A percentile compares a stretch with the other conserved stretches of the same genome.
These are phyloP conservation scores for Quercus ilex DNA, from an alignment of 306 rosid genomes.

Conservation along the genomic window DNA sequence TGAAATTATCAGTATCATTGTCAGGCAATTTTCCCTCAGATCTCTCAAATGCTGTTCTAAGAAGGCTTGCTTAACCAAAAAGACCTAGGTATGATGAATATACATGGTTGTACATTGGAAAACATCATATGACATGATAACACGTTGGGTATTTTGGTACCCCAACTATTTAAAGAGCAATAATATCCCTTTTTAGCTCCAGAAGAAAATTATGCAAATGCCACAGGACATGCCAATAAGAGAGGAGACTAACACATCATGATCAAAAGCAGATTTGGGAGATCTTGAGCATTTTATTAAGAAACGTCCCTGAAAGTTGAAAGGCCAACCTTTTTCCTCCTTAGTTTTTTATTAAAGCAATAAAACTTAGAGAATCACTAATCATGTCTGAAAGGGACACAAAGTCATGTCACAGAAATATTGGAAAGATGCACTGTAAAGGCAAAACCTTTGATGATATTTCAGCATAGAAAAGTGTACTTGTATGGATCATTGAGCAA, in stretches of 20 bases:
- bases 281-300: background rate
- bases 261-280: background rate
- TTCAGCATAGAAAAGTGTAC: background rate
- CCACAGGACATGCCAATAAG: too few species aligned
- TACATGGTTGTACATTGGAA: background rate
- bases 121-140: background rate
- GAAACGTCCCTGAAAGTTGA: background rate
- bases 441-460: background rate
- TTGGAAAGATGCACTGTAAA: background rate
- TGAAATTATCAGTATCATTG: background rate
- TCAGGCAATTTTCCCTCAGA: background rate
- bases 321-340: background rate
- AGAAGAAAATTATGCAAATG: background rate
- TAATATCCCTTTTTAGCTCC: background rate
- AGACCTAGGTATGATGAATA: background rate
- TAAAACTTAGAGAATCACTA: background rate
- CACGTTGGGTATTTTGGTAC: background rate
- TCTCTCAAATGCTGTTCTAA: background rate
- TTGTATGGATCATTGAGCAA: background rate
- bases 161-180: background rate
- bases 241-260: too few species aligned
- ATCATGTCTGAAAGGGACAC: background rate
- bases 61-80: background rate
- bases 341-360: background rate
- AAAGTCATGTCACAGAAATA: background rate